Evolutionary conservation across 1,284 basidiomycete genomes (phyloP), one percentile per base, ranked within the genome.

Genomic region (Ceratobasidium sp.): DNA sequence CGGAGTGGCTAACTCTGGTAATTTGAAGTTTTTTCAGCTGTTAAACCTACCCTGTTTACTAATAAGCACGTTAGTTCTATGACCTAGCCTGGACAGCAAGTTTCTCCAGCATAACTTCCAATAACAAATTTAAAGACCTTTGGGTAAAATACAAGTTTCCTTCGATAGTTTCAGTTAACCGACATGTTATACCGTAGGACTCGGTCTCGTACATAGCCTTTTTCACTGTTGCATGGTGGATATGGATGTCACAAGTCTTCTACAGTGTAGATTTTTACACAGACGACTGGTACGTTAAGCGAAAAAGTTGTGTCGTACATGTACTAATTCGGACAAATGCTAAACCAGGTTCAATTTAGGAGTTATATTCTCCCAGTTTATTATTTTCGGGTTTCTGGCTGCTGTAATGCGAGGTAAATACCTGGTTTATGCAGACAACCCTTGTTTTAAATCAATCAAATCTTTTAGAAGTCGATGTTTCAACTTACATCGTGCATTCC

Each of bases 61-160:
- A n/a, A n/a, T n/a, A n/a, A n/a, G n/a, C n/a, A n/a, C n/a, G n/a
- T n/a, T 42, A 75, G 73, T 53, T 75, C 37, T 75, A 75, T n/a
- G 73, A 75, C n/a, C 49, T 75, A 5, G 61, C 73, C 1, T 75
- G 73, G 73, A 75, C 73, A 23, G 73, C 73, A 31, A 75, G 58
- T 3, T 75, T 75, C 28, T 28, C 73, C 11, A 75, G 47, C 20
- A 37, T 75, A 10, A 75, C 73, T 1, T 31, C 42, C 3, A 65
- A 56, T 31, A 37, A 54, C 33, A 35, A 49, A 4, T 64, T 65
- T 20, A 51, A 26, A 15, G 33, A 53, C 5, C 23, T 13, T 8
- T 45, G 11, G 54, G 67, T 69, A 47, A 6, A 54, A 8, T 3
- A 13, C 7, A 6, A 33, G n/a, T 3, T 28, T 10, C n/a, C n/a